Evolutionary conservation across 768 basidiomycete genomes (phyloP).

Genomic region (Tylopilus rubrobrunneus): DNA sequence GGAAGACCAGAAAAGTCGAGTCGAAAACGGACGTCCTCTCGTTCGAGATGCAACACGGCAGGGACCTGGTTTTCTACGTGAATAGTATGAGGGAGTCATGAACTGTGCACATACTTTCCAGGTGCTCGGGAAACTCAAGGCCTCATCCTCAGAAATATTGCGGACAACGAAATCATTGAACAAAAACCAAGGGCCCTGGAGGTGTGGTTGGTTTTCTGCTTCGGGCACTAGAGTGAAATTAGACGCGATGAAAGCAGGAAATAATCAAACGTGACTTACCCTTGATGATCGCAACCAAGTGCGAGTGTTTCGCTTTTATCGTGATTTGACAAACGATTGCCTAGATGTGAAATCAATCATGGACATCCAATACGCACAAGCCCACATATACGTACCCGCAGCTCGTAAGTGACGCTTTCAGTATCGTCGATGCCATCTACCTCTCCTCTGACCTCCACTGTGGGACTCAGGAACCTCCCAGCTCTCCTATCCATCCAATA

Average conservation of each 20-base stretch:
- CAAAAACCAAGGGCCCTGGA: constrained; percentile 73
- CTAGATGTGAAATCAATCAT: constrained; percentile 35
- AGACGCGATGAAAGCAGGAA: not conserved
- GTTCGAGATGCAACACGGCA: constrained; percentile 86
- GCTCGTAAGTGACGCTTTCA: constrained; percentile 57
- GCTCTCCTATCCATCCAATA: constrained; percentile 64
- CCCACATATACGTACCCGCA: constrained; percentile 54
- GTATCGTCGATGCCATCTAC: constrained; percentile 55
- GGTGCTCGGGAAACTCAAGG: constrained; percentile 75
- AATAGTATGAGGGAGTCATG: not conserved
- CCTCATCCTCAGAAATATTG: constrained; percentile 82
- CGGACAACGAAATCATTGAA: constrained; percentile 96
- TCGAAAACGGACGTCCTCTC: constrained; percentile 52
- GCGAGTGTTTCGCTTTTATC: constrained; percentile 66
- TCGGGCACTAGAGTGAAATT: constrained; percentile 55
- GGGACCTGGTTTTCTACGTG: constrained; percentile 56
- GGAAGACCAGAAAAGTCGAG: constrained; percentile 71
- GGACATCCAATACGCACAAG: not conserved
- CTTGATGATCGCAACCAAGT: constrained; percentile 86
- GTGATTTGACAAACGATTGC: constrained; percentile 79
- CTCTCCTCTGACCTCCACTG: constrained; percentile 55
- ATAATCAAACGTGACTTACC: constrained; percentile 36
- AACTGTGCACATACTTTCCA: constrained; percentile 75
- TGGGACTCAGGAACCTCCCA: constrained; percentile 52
- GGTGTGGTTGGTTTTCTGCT: constrained; percentile 42